phyloP scores from a whole-genome alignment of 2,329 filamentous ascomycete species.

The Dactylonectria macrodidyma region DNA sequence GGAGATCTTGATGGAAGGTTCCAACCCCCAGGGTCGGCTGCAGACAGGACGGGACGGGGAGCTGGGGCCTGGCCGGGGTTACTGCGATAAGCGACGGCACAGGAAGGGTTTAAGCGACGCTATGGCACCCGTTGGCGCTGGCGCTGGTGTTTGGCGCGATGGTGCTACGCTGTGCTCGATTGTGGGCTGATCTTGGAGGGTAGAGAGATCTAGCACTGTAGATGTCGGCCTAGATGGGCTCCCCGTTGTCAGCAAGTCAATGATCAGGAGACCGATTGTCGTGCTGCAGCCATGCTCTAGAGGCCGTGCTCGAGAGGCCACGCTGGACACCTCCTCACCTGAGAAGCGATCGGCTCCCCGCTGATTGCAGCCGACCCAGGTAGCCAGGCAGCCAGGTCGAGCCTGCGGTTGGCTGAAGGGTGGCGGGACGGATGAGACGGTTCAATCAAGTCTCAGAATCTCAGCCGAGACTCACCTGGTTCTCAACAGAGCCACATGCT shows the following conservation, averaged over 20 bases:
- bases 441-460: not conserved
- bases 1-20: slow-evolving; percentile 23
- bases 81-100: slow-evolving; percentile 30
- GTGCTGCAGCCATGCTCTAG: not conserved
- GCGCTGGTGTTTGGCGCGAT: not conserved
- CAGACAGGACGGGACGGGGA: slow-evolving; percentile 8
- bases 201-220: not conserved
- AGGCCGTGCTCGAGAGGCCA: not conserved
- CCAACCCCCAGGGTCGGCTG: slow-evolving; percentile 18
- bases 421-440: not conserved
- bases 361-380: not conserved
- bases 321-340: not conserved
- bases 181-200: not conserved
- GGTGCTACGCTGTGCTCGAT: not conserved
- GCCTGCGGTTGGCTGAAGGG: not conserved
- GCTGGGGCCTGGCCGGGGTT: slow-evolving; percentile 13
- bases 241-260: not conserved
- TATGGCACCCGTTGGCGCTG: slow-evolving; percentile 17
- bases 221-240: not conserved
- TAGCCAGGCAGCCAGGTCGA: no score
- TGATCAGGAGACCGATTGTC: not conserved
- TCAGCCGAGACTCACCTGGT: not conserved
- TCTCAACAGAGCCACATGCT: not conserved
- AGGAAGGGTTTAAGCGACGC: slow-evolving; percentile 15
- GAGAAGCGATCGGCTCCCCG: not conserved